Conservation (phyloP, 2,329 filamentous ascomycete genomes). For the Aurifilum marmelostoma region DNA sequence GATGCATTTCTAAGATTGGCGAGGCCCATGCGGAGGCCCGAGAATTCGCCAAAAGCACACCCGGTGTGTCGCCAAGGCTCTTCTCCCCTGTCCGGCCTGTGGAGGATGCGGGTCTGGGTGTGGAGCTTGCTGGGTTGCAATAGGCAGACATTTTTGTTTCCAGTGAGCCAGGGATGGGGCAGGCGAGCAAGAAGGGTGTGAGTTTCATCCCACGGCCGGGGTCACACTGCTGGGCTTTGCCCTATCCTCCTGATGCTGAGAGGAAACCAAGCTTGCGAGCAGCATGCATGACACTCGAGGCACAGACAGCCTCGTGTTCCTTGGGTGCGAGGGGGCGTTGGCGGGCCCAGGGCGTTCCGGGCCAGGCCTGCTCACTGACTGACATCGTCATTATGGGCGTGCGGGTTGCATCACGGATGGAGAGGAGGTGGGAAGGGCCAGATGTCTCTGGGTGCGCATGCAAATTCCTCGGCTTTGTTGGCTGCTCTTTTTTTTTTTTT, state of each 20-base stretch:
- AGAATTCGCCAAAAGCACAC: not conserved
- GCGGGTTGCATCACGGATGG: conserved; percentile 4
- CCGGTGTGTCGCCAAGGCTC: not conserved
- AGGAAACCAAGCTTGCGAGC: conserved; percentile 20
- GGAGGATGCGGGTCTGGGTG: conserved; percentile 4
- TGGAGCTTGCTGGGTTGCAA: not conserved
- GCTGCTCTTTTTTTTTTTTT: not conserved
- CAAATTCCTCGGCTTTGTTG: not conserved
- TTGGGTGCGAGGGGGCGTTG: not conserved
- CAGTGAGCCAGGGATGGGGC: not conserved
- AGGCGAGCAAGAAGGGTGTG: not conserved
- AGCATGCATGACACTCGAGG: conserved; percentile 9
- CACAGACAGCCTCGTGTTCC: not conserved
- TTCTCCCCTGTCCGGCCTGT: not conserved
- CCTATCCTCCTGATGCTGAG: no score
- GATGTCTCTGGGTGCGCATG: not conserved
- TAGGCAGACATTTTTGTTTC: conserved; percentile 11
- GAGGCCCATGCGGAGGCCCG: conserved; percentile 8
- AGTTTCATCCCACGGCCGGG: conserved; percentile 9
- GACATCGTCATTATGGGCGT: not conserved
- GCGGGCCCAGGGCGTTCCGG: not conserved
- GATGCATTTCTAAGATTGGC: conserved; percentile 6
- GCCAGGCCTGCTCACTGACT: not conserved
- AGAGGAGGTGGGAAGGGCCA: not conserved
- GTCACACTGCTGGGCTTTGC: conserved; percentile 7